phyloP scores from a whole-genome alignment of 805 yeast genomes.

The Blastobotrys terrestris region DNA sequence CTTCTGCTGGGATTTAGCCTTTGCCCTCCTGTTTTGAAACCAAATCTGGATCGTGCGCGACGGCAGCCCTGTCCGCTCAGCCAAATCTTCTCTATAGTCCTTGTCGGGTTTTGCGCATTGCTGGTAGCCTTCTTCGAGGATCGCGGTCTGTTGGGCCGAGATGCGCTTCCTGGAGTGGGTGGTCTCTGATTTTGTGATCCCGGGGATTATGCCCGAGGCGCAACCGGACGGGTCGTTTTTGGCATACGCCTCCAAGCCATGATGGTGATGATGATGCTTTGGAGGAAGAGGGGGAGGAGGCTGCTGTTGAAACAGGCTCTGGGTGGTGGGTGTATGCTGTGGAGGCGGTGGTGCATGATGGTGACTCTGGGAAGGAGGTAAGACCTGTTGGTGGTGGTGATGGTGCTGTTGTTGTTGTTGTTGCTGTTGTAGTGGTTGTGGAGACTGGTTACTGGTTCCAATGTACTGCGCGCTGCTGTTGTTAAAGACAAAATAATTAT shows the following conservation, averaged over 20 bases:
- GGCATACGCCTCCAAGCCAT: constrained; percentile 9
- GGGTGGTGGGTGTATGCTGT: constrained; percentile 3
- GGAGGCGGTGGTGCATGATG: constrained; percentile 1
- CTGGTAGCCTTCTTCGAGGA: constrained; percentile 63
- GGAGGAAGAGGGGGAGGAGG: constrained; percentile 9
- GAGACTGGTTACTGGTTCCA: constrained; percentile 9
- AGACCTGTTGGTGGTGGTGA: constrained; percentile 2
- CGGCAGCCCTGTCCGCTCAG: constrained; percentile 67
- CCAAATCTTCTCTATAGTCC: constrained; percentile 60
- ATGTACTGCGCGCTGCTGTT: background rate
- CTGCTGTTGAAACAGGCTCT: constrained; percentile 6
- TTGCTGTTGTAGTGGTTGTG: constrained; percentile 9
- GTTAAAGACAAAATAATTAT: background rate
- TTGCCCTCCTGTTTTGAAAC: constrained; percentile 80
- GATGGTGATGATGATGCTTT: constrained; percentile 6
- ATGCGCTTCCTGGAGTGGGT: constrained; percentile 24
- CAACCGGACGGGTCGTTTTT: constrained; percentile 7
- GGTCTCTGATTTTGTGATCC: constrained; percentile 1
- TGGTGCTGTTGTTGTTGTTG: constrained; percentile 8
- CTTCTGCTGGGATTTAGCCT: constrained; percentile 36
- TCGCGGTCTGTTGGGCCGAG: constrained; percentile 36
- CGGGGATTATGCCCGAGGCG: constrained; percentile 8
- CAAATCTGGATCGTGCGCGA: constrained; percentile 86
- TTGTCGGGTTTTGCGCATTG: constrained; percentile 71
- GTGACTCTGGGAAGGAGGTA: constrained; percentile 4